These are phyloP conservation scores for Emiliania huxleyi DNA, from an alignment of 78 protist genomes.

Conservation along the genomic window DNA sequence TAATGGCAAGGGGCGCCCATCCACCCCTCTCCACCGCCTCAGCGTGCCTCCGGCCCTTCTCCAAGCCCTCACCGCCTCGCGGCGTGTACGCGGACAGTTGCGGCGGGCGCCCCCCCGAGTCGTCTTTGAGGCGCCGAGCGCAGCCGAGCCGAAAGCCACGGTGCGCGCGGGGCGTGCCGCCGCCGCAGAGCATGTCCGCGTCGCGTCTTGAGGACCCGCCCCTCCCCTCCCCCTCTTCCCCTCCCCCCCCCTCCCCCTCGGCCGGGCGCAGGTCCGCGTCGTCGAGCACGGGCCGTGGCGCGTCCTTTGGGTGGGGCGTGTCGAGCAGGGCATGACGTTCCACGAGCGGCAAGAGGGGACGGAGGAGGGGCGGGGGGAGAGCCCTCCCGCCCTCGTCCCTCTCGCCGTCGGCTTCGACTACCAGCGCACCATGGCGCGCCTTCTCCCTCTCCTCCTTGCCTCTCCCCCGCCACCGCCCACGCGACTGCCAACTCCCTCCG, in stretches of 20 bases:
- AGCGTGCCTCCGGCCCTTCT: too few species aligned
- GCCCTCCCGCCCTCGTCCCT: not conserved
- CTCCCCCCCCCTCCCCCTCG: not conserved
- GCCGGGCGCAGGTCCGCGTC: not conserved
- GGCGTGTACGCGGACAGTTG: too few species aligned
- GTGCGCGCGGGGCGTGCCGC: not conserved
- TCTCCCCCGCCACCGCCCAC: too few species aligned
- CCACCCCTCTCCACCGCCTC: too few species aligned
- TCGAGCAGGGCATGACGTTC: slow-evolving; percentile 21
- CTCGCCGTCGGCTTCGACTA: not conserved
- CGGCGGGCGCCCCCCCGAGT: not conserved
- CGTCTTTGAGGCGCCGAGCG: not conserved
- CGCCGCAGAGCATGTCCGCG: not conserved
- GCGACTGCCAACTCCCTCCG: too few species aligned
- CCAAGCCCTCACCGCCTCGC: too few species aligned
- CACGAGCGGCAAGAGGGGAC: not conserved
- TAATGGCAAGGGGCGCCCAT: too few species aligned
- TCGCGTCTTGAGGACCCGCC: not conserved
- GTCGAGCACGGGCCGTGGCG: slow-evolving; percentile 14
- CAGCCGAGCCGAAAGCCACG: not conserved
- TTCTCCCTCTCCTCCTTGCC: too few species aligned
- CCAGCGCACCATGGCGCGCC: slow-evolving; percentile 8
- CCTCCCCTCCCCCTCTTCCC: not conserved
- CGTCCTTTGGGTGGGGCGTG: not conserved
- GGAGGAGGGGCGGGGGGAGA: not conserved